phyloP scores from a whole-genome alignment of 441 rosid species.

The Sinapis alba region DNA sequence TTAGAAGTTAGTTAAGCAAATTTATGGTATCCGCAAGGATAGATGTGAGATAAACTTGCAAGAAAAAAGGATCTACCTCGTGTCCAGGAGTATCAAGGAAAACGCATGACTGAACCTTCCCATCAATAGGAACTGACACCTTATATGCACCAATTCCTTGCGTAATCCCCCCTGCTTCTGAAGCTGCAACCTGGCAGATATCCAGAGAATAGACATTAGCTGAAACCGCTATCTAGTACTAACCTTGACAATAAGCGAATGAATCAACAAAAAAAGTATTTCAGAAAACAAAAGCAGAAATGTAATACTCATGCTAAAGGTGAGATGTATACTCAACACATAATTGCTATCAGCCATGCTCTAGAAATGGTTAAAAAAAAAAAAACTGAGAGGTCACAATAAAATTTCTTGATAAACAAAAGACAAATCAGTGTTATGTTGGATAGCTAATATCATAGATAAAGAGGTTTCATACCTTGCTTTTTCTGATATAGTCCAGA shows the following conservation, averaged over 20 bases:
- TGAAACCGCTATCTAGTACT: slow-evolving; percentile 10
- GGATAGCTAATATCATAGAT: slow-evolving; percentile 13
- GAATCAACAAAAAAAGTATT: slow-evolving; percentile 1
- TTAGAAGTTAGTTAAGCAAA: slow-evolving; percentile 41
- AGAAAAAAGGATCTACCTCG: slow-evolving; percentile 59
- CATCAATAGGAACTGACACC: slow-evolving; percentile 83
- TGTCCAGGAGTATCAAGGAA: slow-evolving; percentile 99
- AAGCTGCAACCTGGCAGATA: slow-evolving; percentile 77
- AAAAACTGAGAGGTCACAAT: background rate
- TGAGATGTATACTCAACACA: slow-evolving; percentile 13
- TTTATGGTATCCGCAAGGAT: background rate
- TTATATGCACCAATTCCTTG: slow-evolving; percentile 98
- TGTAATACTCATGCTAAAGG: background rate
- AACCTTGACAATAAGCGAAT: slow-evolving; percentile 12
- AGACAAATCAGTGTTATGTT: slow-evolving; percentile 17
- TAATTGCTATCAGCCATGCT: background rate
- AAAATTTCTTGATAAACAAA: background rate
- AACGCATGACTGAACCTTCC: slow-evolving; percentile 79
- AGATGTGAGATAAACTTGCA: slow-evolving; percentile 15
- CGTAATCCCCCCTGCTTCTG: slow-evolving; percentile 98
- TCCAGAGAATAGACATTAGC: slow-evolving; percentile 37
- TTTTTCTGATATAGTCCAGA: slow-evolving; percentile 89
- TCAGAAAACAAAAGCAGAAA: background rate
- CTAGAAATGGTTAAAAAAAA: slow-evolving; percentile 4
- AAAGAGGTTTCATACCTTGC: slow-evolving; percentile 67